Conservation (phyloP, 495 filamentous ascomycete genomes). For the Penicillium egyptiacum region DNA sequence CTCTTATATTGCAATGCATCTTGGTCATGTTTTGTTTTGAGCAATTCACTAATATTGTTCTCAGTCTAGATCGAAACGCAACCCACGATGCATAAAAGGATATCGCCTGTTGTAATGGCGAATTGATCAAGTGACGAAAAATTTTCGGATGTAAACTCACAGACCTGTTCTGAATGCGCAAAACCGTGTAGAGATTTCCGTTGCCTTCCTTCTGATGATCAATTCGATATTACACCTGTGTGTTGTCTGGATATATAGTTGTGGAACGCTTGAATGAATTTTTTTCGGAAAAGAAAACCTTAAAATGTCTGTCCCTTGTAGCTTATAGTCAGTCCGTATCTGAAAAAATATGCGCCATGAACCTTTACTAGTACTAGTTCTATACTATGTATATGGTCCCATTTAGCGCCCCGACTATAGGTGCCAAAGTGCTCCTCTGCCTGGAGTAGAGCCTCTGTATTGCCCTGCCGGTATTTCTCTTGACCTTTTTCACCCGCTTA, state of each 20-base stretch:
- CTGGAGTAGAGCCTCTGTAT: no score
- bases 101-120: slow-evolving; percentile 10
- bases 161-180: slow-evolving; percentile 78
- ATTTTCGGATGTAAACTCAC: slow-evolving; percentile 60
- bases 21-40: slow-evolving; percentile 7
- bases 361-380: background rate
- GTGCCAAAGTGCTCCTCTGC: no score
- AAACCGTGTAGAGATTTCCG: slow-evolving; percentile 95
- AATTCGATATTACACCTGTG: slow-evolving; percentile 19
- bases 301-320: background rate
- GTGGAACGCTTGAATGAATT: background rate
- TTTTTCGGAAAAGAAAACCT: background rate
- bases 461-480: no score
- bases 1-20: slow-evolving; percentile 17
- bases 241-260: slow-evolving; percentile 13
- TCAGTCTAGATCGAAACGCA: background rate
- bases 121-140: slow-evolving; percentile 61
- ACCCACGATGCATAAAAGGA: background rate
- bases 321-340: background rate
- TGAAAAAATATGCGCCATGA: background rate
- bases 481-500: no score
- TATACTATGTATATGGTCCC: no score
- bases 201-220: slow-evolving; percentile 98
- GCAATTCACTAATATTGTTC: slow-evolving; percentile 23
- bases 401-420: no score